Base-by-base conservation (phyloP, 768 basidiomycete genomes). In the Rhodotorula paludigena region DNA sequence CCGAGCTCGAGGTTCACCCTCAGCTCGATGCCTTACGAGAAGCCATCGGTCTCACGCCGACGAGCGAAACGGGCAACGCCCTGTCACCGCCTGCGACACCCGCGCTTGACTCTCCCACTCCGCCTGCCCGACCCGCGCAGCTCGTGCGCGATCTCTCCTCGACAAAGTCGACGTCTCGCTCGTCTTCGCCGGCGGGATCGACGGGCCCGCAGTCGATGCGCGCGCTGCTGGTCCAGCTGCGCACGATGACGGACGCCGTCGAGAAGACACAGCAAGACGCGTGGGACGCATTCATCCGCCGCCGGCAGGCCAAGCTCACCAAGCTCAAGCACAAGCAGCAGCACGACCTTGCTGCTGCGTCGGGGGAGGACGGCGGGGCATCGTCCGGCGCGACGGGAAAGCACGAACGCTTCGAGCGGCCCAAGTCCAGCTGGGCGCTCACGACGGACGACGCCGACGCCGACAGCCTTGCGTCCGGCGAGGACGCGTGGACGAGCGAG, bases 221-320 rank as follows among this genome's bases (percentile, higher is more conserved):
- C n/a, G 68, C 70, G 3, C 64, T 76, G 21, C 64, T 76, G 5
- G 51, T 21, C 21, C 74, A 74, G 57, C 68, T 73, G 0, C 66
- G 64, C 5, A 73, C 63, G 35, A 74, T 74, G 66, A 69, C 71
- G n/a, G 81, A 89, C 35, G 78, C 82, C 3, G 81, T 88, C 52
- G 86, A 82, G 39, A 55, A 70, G 48, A 74, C 81, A 15, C 86
- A 84, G 69, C 81, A 86, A 61, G 85, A 85, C 68, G 89, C 89
- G 62, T 98, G 96, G 94, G 91, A 94, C 67, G 83, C 81, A 1
- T 97, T 93, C 76, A 84, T 97, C 23, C 74, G 73, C 25, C 86
- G 84, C 69, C 84, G 87, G 72, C 81, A 75, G 64, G 55, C 61
- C 5, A 84, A 78, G 72, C 63, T 71, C 25, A 44, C 64, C 18